phyloP scores from a whole-genome alignment of 441 rosid species.

The Capsella rubella region DNA sequence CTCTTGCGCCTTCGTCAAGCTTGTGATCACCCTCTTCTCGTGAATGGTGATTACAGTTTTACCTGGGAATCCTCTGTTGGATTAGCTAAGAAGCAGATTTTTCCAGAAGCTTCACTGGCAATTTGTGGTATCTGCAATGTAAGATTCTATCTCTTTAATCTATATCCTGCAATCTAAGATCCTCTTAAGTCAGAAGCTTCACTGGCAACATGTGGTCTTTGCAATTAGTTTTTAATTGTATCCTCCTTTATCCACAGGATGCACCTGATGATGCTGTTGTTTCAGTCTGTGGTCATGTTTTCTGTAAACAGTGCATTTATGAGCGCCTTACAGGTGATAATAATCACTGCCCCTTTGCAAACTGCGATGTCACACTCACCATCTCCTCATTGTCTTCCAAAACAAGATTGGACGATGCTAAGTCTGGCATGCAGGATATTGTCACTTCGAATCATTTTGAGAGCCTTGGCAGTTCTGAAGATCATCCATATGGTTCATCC shows the following conservation, averaged over 20 bases:
- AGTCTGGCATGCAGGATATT: constrained; percentile 38
- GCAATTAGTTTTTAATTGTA: constrained; percentile 45
- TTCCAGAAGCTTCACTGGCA: constrained; percentile 76
- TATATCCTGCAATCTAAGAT: no score
- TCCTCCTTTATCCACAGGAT: constrained; percentile 54
- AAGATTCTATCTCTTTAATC: constrained; percentile 39
- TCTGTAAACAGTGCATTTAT: constrained; percentile 85
- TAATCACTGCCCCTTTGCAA: constrained; percentile 61
- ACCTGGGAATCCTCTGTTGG: constrained; percentile 60
- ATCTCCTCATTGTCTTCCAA: constrained; percentile 65
- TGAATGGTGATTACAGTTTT: constrained; percentile 53
- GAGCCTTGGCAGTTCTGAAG: constrained; percentile 38
- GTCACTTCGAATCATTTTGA: constrained; percentile 49
- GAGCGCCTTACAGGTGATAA: constrained; percentile 76
- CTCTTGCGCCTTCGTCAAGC: constrained; percentile 96
- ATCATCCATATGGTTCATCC: constrained; percentile 57
- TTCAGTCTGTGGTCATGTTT: constrained; percentile 80
- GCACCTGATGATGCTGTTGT: constrained; percentile 93
- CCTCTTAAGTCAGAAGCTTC: constrained; percentile 56
- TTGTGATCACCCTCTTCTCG: constrained; percentile 90
- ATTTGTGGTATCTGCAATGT: constrained; percentile 88
- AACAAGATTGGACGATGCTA: constrained; percentile 51
- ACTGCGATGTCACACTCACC: constrained; percentile 64
- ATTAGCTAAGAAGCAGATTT: constrained; percentile 62
- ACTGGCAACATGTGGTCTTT: constrained; percentile 81